Evolutionary conservation across 148 eudicot species (phyloP), one percentile per base, ranked within the genome.

Genomic region (Rhododendron henanense): DNA sequence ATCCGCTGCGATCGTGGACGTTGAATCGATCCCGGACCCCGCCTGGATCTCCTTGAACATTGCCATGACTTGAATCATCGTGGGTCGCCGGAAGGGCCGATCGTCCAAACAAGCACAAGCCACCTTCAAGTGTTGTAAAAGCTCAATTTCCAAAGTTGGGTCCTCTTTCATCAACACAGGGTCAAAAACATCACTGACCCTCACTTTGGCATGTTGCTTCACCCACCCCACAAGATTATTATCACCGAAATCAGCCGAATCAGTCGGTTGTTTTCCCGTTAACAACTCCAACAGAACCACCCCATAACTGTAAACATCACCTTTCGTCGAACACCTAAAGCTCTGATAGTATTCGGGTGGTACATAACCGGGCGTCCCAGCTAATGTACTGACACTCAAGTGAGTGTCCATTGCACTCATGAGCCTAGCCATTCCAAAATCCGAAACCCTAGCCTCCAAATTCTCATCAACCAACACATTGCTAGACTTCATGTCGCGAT

Each of bases 11-110:
- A 91, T 88, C 59, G 94, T 90, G n/a, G 96, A 91, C 1, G 87
- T 78, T 0, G 98, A 91, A 81, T 94, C 98, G 5, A 95, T 15
- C 65, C 93, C 97, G 0, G 95, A 94, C 18, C 99, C 96, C 1
- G 98, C 95, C 87, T 95, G 95, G 51, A 97, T 97, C 82, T 97
- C 98, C 88, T 95, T 97, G 86, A 93, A 95, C 94, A 88, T 94
- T 0, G 99, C 98, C 98, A 97, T 90, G n/a, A 97, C 99, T 89
- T 97, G 98, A 23, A 97, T 94, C 98, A 97, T 97, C 2, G 96
- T 95, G 1, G 99, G 99, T 0, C 99, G 90, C 47, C 86, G 89
- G 88, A 86, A 93, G 6, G 94, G 94, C 57, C 98, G 91, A 61
- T 97, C 99, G 41, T 97, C 98, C 71, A 97, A 89, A 88, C 98